Base-by-base conservation (phyloP, 192 early-diverging fungal species). In the Entophlyctis luteolus region DNA sequence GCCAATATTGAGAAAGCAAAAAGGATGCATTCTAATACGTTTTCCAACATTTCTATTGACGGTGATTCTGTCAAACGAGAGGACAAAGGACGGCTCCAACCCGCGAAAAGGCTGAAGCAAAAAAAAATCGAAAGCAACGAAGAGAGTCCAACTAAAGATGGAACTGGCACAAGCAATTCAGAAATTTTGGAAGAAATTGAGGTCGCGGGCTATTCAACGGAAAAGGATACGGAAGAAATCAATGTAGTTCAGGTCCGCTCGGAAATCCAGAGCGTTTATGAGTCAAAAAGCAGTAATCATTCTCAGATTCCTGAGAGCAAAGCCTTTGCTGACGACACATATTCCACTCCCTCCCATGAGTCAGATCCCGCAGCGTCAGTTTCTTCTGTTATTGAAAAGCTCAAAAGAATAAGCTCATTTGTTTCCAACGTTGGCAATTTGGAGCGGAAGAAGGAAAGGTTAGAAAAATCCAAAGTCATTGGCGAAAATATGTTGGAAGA, bases 401-500 rank as follows among this genome's bases (percentile, higher is more conserved):
- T 60, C 16, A 36, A 60, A 25, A 5, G 47, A 60, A 3, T 60
- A 4, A 60, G 58, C 32, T 36, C 58, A 16, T 25, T 46, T 25
- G 38, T 60, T 14, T 18, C 34, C 0, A n/a, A 60, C 23, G 20
- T 60, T 6, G 58, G 37, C 20, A 35, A 60, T 20, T 32, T 60
- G 20, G 58, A 60, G 25, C 58, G 58, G 10, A 60, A 60, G 32
- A 60, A 60, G 31, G 34, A 12, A 20, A 36, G 58, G 6, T 25
- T 60, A 4, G 37, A 60, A 25, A 60, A 60, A 25, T 45, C 37
- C 6, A 20, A 60, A 25, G 39, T 25, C 3, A 45, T 60, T 22
- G 58, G 58, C 14, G 58, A 60, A 32, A 37, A n/a, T 23, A 37
- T 60, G 23, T 35, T 60, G 37, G 32, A 29, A 18, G 58, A 60